Conservation (phyloP, 129 eudicot genomes). For the Chrysanthemum makinoi region DNA sequence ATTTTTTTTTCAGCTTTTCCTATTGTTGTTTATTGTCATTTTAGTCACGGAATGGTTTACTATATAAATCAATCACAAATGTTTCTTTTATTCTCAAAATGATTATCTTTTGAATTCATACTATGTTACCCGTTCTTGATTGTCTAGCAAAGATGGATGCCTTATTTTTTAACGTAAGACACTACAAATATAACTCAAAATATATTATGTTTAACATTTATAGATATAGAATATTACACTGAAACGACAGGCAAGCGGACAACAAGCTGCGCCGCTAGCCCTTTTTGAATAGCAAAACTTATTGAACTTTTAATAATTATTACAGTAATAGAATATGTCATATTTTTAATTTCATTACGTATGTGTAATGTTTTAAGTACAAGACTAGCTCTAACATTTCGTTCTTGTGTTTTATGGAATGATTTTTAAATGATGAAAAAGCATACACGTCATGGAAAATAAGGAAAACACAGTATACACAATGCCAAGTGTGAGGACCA, state of each 20-base stretch:
- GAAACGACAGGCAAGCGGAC: no score
- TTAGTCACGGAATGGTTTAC: conserved; percentile 9
- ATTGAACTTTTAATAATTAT: not conserved
- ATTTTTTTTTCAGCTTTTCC: conserved; percentile 16
- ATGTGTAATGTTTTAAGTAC: no score
- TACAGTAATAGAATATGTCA: not conserved
- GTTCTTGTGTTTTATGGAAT: not conserved
- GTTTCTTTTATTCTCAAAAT: not conserved
- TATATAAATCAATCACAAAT: conserved; percentile 14
- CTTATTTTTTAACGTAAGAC: no score
- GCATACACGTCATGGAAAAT: not conserved
- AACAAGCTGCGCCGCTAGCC: no score
- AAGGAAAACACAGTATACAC: not conserved
- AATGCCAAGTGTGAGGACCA: not conserved
- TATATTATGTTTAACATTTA: no score
- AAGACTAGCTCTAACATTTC: no score
- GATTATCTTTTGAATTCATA: not conserved
- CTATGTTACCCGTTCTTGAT: not conserved
- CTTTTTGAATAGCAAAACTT: no score
- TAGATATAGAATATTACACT: no score
- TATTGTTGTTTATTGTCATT: conserved; percentile 26
- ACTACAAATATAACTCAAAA: no score
- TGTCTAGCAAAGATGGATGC: no score
- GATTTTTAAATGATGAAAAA: not conserved
- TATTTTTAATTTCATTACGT: no score